Base-by-base conservation (phyloP, 495 filamentous ascomycete genomes). In the Lichenothelia convexa region DNA sequence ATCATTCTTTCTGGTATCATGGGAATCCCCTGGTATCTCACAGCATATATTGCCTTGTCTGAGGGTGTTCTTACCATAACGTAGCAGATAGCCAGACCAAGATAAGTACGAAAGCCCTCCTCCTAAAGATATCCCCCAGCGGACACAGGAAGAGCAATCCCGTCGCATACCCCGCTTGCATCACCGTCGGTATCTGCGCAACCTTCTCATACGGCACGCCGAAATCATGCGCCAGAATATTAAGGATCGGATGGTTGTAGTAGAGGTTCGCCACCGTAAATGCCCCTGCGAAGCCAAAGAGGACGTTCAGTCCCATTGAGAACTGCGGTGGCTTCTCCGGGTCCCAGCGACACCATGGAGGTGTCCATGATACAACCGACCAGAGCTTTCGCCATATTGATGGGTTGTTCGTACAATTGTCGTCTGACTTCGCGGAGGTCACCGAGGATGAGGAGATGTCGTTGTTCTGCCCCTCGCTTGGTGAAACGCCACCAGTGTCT, bases 141-240 rank as follows among this genome's bases (percentile, higher is more conserved):
- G 82, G 82, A 53, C 81, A 84, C 24, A 91, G 54, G 36, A 87
- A 69, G 11, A 86, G 55, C 35, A 91, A 43, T 2, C 82, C 82
- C 1, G 58, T 60, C 4, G 78, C 79, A 56, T 91, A 91, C 3
- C 82, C 82, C 3, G 78, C 78, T 48, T 91, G 82, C 51, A 76
- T 78, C 5, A 82, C 56, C 0, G 82, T 87, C 8, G 82, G 80
- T 31, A 91, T 66, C 47, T 59, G 44, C 11, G 58, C 31, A 11
- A 61, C 56, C 30, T 52, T 49, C 18, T 55, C 59, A 42, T 62
- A 60, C 12, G 57, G 62, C 26, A 80, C 73, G 36, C 59, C 18
- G 40, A 81, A 80, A 21, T 68, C 67, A 7, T 55, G 43, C 1
- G 76, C 74, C 21, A 81, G 61, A 18, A 66, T 59, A 49, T 78